Evolutionary conservation across 805 yeast genomes (phyloP).

Genomic region (Blastobotrys muscicola): DNA sequence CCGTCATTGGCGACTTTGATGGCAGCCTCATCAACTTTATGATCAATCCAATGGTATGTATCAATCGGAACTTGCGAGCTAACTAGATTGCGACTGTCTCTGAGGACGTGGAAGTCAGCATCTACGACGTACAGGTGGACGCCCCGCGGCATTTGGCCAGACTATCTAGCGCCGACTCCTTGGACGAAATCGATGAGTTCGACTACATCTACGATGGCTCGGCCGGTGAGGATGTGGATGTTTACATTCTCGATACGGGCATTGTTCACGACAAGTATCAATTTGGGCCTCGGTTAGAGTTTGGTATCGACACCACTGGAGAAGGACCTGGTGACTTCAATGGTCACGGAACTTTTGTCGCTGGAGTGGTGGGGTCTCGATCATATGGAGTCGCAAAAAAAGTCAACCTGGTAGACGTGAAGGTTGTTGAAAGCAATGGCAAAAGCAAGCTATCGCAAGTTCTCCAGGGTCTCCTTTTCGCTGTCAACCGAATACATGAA

Average conservation of each 20-base stretch:
- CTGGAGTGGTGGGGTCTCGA: conserved; percentile 70
- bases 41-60: conserved; percentile 13
- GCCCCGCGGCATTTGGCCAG: conserved; percentile 44
- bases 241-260: conserved; percentile 79
- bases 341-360: conserved; percentile 90
- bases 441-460: conserved; percentile 42
- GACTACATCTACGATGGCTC: conserved; percentile 24
- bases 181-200: conserved; percentile 31
- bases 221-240: conserved; percentile 52
- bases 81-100: conserved; percentile 31
- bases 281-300: conserved; percentile 32
- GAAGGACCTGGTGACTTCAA: conserved; percentile 51
- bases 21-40: conserved; percentile 7
- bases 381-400: conserved; percentile 75
- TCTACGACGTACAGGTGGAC: conserved; percentile 39
- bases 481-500: conserved; percentile 13
- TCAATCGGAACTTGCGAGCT: background rate
- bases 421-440: conserved; percentile 58
- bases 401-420: conserved; percentile 54
- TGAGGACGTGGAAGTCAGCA: conserved; percentile 53
- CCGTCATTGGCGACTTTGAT: conserved; percentile 17
- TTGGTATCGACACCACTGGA: conserved; percentile 37
- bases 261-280: conserved; percentile 31
- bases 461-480: conserved; percentile 28
- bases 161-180: conserved; percentile 18